Evolutionary conservation across 768 basidiomycete genomes (phyloP), one percentile per base, ranked within the genome.

Genomic region (Russula foetens): DNA sequence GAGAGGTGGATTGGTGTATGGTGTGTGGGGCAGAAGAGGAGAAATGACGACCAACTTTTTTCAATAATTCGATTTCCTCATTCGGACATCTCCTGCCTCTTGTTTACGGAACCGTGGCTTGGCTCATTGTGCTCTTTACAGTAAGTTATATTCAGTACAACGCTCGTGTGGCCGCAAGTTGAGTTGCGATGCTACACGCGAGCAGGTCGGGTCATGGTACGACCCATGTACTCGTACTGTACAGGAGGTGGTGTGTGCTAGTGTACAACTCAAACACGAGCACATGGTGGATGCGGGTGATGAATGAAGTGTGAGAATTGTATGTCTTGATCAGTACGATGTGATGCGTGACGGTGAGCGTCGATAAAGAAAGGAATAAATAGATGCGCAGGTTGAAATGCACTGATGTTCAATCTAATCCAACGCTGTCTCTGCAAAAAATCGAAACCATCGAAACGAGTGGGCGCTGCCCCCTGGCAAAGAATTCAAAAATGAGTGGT

Each of bases 341-440:
- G 39, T 50, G 38, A 35, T 28, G n/a, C n/a, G n/a, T n/a, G 24
- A 21, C 35, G 28, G 54, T 39, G 52, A 26, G 53, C 23, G 53
- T 47, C 35, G 47, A 61, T 58, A 51, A 35, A 53, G n/a, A 41
- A 52, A 19, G 39, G 6, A 49, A 64, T 60, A 66, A 58, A 55
- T 58, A 60, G 33, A 61, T 67, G 68, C 67, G 69, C 69, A 71
- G 69, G 70, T 70, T 69, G 69, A 69, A 69, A 67, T 68, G 67
- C 67, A 63, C 57, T 57, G 59, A 56, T 43, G 52, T 41, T 52
- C 46, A 64, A 31, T 49, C 26, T 49, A 59, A 43, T 57, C 59
- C 49, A 59, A 52, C 41, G 46, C 48, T 41, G 58, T 44, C 50
- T 67, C 44, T 67, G 66, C 54, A 61, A 50, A 45, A 29, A 49